Conservation (phyloP, 768 basidiomycete genomes). For the Tephrocybe sp. region DNA sequence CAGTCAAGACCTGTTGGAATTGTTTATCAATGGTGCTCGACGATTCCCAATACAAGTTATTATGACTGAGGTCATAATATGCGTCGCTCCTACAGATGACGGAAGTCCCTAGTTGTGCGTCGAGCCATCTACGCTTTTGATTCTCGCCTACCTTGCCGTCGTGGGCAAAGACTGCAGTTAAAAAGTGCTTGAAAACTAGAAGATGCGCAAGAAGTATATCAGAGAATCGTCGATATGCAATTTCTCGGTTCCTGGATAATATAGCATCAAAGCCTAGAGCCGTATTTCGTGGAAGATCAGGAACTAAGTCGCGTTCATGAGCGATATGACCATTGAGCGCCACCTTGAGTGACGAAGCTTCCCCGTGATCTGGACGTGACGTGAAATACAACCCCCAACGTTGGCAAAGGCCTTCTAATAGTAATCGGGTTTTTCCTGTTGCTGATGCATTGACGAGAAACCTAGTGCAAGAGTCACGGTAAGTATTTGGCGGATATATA, state of each 20-base stretch:
- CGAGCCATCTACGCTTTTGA: not conserved
- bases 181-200: not conserved
- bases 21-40: not conserved
- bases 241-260: not conserved
- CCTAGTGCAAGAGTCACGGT: not conserved
- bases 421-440: constrained; percentile 5
- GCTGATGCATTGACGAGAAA: constrained; percentile 5
- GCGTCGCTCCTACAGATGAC: not conserved
- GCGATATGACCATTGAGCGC: not conserved
- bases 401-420: constrained; percentile 7
- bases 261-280: not conserved
- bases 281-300: not conserved
- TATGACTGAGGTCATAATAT: not conserved
- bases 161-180: not conserved
- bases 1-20: not conserved
- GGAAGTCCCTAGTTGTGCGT: not conserved
- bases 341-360: not conserved
- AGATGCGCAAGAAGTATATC: not conserved
- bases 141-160: not conserved
- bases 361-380: not conserved
- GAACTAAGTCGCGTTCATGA: not conserved
- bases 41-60: not conserved
- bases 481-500: too few relatives aligned
- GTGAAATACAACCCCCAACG: constrained; percentile 9
- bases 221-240: not conserved